Base-by-base conservation (phyloP, 805 yeast genomes). In the Candida maris region DNA sequence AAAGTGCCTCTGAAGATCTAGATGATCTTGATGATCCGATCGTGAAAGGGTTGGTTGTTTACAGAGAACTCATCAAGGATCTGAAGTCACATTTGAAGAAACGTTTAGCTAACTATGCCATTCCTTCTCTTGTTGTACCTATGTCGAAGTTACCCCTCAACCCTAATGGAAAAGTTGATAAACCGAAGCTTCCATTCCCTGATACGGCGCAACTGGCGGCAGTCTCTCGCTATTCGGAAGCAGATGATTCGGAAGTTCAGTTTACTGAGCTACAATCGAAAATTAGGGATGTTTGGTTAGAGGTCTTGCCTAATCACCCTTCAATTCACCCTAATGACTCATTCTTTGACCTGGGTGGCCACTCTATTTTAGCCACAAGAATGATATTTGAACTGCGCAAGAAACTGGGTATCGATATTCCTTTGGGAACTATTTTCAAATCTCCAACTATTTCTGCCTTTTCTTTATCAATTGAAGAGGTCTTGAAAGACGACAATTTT, bases 151-250 rank as follows among this genome's bases (percentile, higher is more conserved):
- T 93, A 57, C 98, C 98, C 18, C 71, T 93, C 63, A 93, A 93
- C 64, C 99, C 99, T 41, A 93, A 93, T 60, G 99, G 99, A 51
- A 93, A 93, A 64, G 87, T 93, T 40, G 99, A 93, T 67, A 93
- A 93, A 67, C 97, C 97, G 24, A 88, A 91, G 54, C 68, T 93
- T 43, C 97, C 96, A 30, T 87, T 85, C 76, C 99, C 99, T 37
- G 86, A 86, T 39, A 73, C 85, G 17, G 91, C 83, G 13, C 96
- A 91, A 64, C 69, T 93, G 45, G 78, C 81, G 21, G 71, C 79
- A 13, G 96, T 87, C 30, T 78, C 95, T 9, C 64, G 68, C 43
- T 72, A 75, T 30, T 58, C 72, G 14, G 46, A 66, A 10, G 46
- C 58, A 18, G 70, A 64, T 7, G 69, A 66, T 15, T 70, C 64